A percentile compares a stretch with the other conserved stretches of the same genome.
Evolutionary conservation across 768 basidiomycete genomes (phyloP).

Genomic region (Mycena crocata): DNA sequence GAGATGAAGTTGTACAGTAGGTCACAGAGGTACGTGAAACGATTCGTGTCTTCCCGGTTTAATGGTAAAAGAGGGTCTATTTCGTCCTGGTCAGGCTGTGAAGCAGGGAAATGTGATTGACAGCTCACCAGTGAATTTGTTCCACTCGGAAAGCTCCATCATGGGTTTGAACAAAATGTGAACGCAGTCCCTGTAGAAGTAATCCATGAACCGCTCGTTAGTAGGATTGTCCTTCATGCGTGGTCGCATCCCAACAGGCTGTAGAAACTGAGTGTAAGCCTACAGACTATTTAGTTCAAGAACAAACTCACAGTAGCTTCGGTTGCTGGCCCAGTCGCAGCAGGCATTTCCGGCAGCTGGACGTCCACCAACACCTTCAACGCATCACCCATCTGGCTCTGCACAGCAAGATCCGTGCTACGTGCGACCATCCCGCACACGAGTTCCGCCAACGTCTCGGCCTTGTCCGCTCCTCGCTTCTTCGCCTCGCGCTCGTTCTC

Average conservation of each 20-base stretch:
- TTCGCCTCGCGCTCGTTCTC: slow-evolving; percentile 70
- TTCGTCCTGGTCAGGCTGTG: slow-evolving; percentile 14
- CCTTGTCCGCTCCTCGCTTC: slow-evolving; percentile 69
- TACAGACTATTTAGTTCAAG: slow-evolving; percentile 11
- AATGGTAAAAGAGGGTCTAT: slow-evolving; percentile 66
- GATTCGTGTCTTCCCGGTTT: slow-evolving; percentile 81
- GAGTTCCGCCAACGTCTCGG: slow-evolving; percentile 80
- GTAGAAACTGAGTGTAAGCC: slow-evolving; percentile 30
- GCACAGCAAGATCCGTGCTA: slow-evolving; percentile 86
- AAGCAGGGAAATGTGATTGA: slow-evolving; percentile 18
- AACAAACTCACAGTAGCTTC: slow-evolving; percentile 41
- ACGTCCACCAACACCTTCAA: slow-evolving; percentile 86
- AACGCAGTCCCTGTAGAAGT: slow-evolving; percentile 90
- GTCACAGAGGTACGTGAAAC: slow-evolving; percentile 92
- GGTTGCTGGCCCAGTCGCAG: slow-evolving; percentile 46
- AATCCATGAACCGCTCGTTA: slow-evolving; percentile 90
- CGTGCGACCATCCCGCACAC: slow-evolving; percentile 82
- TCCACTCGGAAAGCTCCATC: slow-evolving; percentile 76
- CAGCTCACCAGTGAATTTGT: slow-evolving; percentile 51
- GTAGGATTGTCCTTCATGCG: slow-evolving; percentile 86
- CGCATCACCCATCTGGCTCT: slow-evolving; percentile 92
- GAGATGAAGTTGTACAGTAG: slow-evolving; percentile 87
- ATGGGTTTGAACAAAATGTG: slow-evolving; percentile 87
- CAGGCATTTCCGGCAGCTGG: slow-evolving; percentile 54
- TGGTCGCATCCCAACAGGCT: slow-evolving; percentile 53